Evolutionary conservation across 164 flowering plant genomes (phyloP), one percentile per base, ranked within the genome.

Genomic region (Nymphaea colorata): DNA sequence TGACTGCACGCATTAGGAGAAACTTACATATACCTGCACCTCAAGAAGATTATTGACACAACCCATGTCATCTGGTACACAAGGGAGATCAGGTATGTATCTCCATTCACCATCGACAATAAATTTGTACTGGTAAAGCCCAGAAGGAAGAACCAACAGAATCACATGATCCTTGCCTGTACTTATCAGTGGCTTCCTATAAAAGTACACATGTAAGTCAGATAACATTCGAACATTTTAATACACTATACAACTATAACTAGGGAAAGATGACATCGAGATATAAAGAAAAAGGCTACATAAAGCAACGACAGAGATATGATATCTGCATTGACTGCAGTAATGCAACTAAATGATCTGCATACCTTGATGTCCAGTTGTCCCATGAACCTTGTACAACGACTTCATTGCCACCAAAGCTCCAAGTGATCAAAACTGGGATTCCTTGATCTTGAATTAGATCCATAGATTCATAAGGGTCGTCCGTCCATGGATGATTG

Each of bases 311-410:
- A 25, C 36, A 25, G 36, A 25, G 36, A 25, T 25, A 0, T 25
- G 36, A 25, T 25, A 25, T 25, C 36, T 25, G 2, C 7, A 47
- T 47, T 47, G 12, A 12, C 55, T 47, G 55, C 55, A 47, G 55
- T 25, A 25, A 25, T 25, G 36, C 55, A 7, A 47, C 55, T 6
- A 47, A 2, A 47, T 6, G 12, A 47, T 47, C 55, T 12, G 4
- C 55, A 66, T 70, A 87, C 98, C 96, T 85, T 65, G 87, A 78
- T 67, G 68, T 79, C 93, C 96, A 93, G 76, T 86, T 84, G 76
- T 93, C 98, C 97, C 97, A 93, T 57, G 98, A 93, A 70, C 98
- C 98, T 82, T 89, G 91, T 42, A 93, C 88, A 3, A 81, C 74
- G 65, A 93, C 97, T 67, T 78, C 80, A 73, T 76, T 82, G 67